Conservation (phyloP, 352 stramenopile genomes). For the Pythium chondricola region DNA sequence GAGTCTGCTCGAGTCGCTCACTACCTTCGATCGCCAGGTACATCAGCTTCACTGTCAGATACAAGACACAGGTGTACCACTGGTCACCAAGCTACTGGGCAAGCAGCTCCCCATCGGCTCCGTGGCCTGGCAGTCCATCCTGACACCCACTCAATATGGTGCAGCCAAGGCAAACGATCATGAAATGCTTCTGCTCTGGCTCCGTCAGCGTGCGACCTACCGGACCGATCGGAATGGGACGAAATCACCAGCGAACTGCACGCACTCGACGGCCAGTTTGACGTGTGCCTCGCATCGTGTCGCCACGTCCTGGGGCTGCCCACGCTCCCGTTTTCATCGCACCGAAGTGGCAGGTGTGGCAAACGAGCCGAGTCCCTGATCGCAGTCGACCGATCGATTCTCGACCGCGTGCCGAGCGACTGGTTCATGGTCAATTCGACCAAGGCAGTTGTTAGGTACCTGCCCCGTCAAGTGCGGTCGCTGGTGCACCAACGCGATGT, state of each 20-base stretch:
- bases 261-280: background rate
- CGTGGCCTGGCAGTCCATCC: background rate
- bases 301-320: background rate
- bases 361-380: slow-evolving; percentile 5
- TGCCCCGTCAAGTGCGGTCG: slow-evolving; percentile 29
- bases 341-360: slow-evolving; percentile 1
- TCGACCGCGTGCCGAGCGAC: slow-evolving; percentile 17
- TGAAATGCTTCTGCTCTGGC: no score
- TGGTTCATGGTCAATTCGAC: slow-evolving; percentile 49
- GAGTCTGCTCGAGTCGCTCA: background rate
- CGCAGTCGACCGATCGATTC: background rate
- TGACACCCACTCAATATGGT: background rate
- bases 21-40: background rate
- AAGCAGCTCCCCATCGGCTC: background rate
- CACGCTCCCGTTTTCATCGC: slow-evolving; percentile 3
- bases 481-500: slow-evolving; percentile 30
- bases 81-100: background rate
- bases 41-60: background rate
- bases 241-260: background rate
- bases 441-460: slow-evolving; percentile 33
- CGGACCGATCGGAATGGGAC: background rate
- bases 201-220: no score
- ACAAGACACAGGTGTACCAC: background rate
- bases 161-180: background rate
- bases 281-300: background rate